These are phyloP conservation scores for Saccharum hybrid DNA, from an alignment of 202 grass and related monocot species.

Conservation along the genomic window DNA sequence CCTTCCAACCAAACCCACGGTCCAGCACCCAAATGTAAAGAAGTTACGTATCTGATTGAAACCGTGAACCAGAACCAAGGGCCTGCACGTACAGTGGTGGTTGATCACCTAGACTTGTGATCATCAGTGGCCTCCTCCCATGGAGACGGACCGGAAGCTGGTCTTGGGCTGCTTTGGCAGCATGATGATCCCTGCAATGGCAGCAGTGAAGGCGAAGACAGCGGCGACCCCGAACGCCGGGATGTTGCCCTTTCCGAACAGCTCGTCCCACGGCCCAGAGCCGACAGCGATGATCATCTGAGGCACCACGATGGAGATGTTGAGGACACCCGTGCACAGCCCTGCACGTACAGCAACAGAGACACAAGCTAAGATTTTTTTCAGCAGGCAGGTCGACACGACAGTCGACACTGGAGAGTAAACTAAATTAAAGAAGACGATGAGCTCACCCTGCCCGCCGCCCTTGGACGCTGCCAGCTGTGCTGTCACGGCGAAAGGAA, in stretches of 20 bases:
- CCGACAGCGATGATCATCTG: slow-evolving; percentile 82
- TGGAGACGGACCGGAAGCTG: slow-evolving; percentile 58
- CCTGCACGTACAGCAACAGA: slow-evolving; percentile 26
- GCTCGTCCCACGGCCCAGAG: slow-evolving; percentile 74
- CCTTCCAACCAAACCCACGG: neutral
- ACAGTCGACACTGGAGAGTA: too few species aligned
- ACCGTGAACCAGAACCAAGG: too few species aligned
- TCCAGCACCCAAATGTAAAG: neutral
- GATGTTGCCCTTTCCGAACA: slow-evolving; percentile 82
- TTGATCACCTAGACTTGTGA: neutral
- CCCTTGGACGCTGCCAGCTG: slow-evolving; percentile 62
- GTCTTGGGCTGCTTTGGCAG: slow-evolving; percentile 63
- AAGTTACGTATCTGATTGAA: neutral
- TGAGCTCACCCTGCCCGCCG: slow-evolving; percentile 51
- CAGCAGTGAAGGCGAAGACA: slow-evolving; percentile 52
- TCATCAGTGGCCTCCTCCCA: slow-evolving; percentile 60
- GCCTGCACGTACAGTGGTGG: too few species aligned
- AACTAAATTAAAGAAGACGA: too few species aligned
- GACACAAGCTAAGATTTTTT: too few species aligned
- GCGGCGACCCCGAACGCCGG: slow-evolving; percentile 73
- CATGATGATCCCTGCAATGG: slow-evolving; percentile 53
- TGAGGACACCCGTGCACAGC: slow-evolving; percentile 78
- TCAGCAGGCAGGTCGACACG: neutral
- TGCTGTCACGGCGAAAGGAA: slow-evolving; percentile 82
- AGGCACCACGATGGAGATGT: slow-evolving; percentile 79